Evolutionary conservation across 352 stramenopile species (phyloP), one percentile per base, ranked within the genome.

Genomic region (Phytopythium boreale): DNA sequence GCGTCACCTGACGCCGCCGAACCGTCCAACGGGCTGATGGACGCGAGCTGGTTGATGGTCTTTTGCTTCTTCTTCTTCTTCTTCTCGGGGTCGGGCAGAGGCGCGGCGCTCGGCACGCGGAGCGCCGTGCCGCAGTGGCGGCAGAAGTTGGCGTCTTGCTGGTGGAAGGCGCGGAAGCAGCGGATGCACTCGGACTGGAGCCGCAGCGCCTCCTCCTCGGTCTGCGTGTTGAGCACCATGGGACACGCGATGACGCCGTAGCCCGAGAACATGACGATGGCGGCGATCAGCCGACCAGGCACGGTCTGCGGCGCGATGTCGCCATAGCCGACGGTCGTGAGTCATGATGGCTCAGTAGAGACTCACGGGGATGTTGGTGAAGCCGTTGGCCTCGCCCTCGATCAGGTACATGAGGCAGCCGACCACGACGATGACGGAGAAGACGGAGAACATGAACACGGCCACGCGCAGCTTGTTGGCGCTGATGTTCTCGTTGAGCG

Each of bases 321-420:
- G 20, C 88, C 88, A 59, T 94, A 95, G 0, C 88, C 88, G 22
- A 96, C 88, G 0, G 88, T 96, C 36, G 88, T 95, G 64, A 96
- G 89, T 96, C 62, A 95, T 84, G 29, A 95, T 84, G 2, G 87
- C 91, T 84, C 87, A 95, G 69, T 95, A 95, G 19, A 95, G 71
- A 64, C 85, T 94, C 52, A 93, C 82, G 10, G 87, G 87, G 62
- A 95, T 95, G 63, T 94, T 95, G n/a, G 82, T 89, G 62, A 92
- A 93, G 31, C 85, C 84, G 63, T 92, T 76, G 19, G 70, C 67
- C 55, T 91, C 84, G 36, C 83, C 84, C 74, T 93, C 84, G 66
- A 93, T 91, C 52, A 93, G 63, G 64, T 93, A 93, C 82, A 93
- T 93, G 47, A 82, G 74, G 56, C 84, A 93, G 26, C 84, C 84